Percentiles rank a stretch among this genome's conserved stretches.
phyloP scores from a whole-genome alignment of 257 asterid species.

The Nemophila menziesii region DNA sequence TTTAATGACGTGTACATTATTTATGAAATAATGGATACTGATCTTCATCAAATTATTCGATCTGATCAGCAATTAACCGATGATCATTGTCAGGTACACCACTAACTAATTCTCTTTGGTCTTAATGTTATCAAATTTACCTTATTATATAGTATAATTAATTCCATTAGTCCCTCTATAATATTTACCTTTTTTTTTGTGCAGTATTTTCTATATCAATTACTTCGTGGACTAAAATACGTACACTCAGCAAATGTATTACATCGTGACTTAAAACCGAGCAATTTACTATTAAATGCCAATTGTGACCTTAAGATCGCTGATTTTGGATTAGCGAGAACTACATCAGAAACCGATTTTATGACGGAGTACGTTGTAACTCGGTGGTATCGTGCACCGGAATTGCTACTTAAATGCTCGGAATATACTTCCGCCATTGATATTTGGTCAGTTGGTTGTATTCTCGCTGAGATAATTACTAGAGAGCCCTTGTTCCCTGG shows the following conservation, averaged over 20 bases:
- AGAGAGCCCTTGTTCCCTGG: slow-evolving; percentile 84
- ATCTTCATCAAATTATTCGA: slow-evolving; percentile 83
- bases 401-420: slow-evolving; percentile 74
- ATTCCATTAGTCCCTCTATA: not conserved
- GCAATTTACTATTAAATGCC: slow-evolving; percentile 68
- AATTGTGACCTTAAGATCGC: slow-evolving; percentile 76
- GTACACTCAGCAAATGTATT: slow-evolving; percentile 80
- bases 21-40: slow-evolving; percentile 77
- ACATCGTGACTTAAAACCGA: slow-evolving; percentile 86
- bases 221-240: slow-evolving; percentile 69
- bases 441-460: slow-evolving; percentile 87
- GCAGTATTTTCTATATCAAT: slow-evolving; percentile 82
- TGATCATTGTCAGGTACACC: slow-evolving; percentile 70
- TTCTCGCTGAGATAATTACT: slow-evolving; percentile 66
- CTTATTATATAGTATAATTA: not conserved
- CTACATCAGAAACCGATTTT: slow-evolving; percentile 77
- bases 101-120: not conserved
- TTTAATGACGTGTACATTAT: slow-evolving; percentile 77
- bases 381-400: slow-evolving; percentile 93
- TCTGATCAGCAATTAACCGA: slow-evolving; percentile 60
- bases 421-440: slow-evolving; percentile 86
- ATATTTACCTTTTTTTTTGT: slow-evolving; percentile 8
- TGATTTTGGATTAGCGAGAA: slow-evolving; percentile 89
- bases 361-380: slow-evolving; percentile 94
- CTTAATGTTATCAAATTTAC: not conserved